Evolutionary conservation across 306 rosid genomes (phyloP).

Genomic region (Ormosia semicastrata): DNA sequence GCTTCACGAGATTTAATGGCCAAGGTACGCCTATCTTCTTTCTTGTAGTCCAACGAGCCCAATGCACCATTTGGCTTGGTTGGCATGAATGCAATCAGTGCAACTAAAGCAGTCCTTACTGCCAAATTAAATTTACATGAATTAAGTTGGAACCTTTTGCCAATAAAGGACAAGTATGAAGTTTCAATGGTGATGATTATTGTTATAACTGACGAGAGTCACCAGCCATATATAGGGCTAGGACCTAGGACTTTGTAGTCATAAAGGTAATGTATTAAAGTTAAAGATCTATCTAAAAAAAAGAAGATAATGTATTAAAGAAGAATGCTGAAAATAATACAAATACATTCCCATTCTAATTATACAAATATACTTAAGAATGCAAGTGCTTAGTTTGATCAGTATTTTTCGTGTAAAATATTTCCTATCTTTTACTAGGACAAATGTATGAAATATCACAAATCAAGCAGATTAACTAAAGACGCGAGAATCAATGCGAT

Average conservation of each 20-base stretch:
- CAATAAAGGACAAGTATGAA: not conserved
- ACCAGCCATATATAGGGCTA: not conserved
- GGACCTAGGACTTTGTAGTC: not conserved
- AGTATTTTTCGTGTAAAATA: not conserved
- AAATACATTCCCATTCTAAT: not conserved
- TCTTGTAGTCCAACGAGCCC: conserved; percentile 90
- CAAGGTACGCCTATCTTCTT: conserved; percentile 78
- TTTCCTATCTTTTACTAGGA: not conserved
- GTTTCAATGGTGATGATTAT: not conserved
- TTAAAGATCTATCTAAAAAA: not conserved
- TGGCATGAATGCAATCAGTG: conserved; percentile 97
- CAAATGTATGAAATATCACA: not conserved
- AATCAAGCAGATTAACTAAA: not conserved
- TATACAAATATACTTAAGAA: not conserved
- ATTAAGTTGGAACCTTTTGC: conserved; percentile 14
- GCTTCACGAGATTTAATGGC: conserved; percentile 86
- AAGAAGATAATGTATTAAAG: not conserved
- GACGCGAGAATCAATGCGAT: not conserved
- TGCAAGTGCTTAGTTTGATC: not conserved
- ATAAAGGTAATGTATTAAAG: not conserved
- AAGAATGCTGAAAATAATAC: not conserved
- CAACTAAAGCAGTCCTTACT: conserved; percentile 97
- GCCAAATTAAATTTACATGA: conserved; percentile 34
- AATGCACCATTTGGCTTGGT: conserved; percentile 91
- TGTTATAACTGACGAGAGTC: not conserved